These are phyloP conservation scores for Penicillium sp. DNA, from an alignment of 2,329 filamentous ascomycete genomes.

Conservation along the genomic window DNA sequence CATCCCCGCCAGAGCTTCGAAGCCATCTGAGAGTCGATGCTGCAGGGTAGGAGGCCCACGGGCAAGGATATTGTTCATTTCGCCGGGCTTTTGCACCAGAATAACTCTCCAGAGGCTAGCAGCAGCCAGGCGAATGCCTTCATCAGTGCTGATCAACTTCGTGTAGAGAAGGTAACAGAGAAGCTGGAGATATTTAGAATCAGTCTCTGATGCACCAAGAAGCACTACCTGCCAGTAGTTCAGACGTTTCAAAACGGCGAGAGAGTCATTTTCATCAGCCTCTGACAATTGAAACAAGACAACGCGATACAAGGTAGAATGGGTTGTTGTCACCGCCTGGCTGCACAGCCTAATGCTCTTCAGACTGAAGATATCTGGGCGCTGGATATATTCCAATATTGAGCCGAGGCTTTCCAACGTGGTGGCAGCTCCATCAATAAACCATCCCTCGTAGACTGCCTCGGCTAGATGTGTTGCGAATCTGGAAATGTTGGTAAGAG, in stretches of 20 bases:
- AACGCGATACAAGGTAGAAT: slow-evolving; percentile 73
- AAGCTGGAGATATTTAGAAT: slow-evolving; percentile 78
- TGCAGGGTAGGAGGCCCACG: slow-evolving; percentile 71
- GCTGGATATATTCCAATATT: slow-evolving; percentile 83
- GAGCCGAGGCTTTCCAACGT: slow-evolving; percentile 84
- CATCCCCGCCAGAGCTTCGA: slow-evolving; percentile 79
- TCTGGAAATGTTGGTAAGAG: slow-evolving; percentile 82
- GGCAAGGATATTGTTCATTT: slow-evolving; percentile 71
- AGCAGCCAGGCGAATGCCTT: slow-evolving; percentile 69
- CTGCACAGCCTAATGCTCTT: slow-evolving; percentile 92
- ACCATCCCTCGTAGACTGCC: slow-evolving; percentile 94
- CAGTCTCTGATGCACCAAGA: slow-evolving; percentile 71
- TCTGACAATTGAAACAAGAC: slow-evolving; percentile 81
- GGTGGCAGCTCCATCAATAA: slow-evolving; percentile 79
- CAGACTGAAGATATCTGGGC: slow-evolving; percentile 73
- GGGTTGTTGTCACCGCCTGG: slow-evolving; percentile 74
- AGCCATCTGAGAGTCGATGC: slow-evolving; percentile 69
- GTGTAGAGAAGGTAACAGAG: slow-evolving; percentile 92
- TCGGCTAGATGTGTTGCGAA: slow-evolving; percentile 81
- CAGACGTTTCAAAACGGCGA: slow-evolving; percentile 77
- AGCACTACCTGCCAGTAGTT: slow-evolving; percentile 96
- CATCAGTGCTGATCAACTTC: slow-evolving; percentile 72
- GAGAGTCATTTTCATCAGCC: slow-evolving; percentile 68
- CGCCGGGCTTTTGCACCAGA: slow-evolving; percentile 86
- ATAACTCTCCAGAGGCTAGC: slow-evolving; percentile 88